These are phyloP conservation scores for Nidula microcarpa DNA, from an alignment of 768 basidiomycete genomes.

Conservation along the genomic window DNA sequence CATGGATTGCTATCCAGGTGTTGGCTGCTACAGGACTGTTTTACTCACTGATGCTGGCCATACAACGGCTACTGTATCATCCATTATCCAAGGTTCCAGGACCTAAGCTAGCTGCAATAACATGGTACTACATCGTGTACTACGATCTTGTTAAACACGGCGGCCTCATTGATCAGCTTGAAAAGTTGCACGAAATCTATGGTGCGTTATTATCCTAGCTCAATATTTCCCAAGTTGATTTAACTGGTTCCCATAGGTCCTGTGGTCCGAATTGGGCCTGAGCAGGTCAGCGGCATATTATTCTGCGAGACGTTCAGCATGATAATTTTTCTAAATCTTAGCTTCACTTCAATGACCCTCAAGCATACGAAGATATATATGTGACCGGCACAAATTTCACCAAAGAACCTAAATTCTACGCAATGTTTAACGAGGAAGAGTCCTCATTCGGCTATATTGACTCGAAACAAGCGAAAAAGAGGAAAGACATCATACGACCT, in stretches of 20 bases:
- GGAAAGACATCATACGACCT: slow-evolving; percentile 22
- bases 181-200: slow-evolving; percentile 18
- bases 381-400: slow-evolving; percentile 12
- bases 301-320: too few relatives aligned
- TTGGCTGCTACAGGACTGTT: too few relatives aligned
- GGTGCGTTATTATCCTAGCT: slow-evolving; percentile 1
- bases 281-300: slow-evolving; percentile 18
- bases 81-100: slow-evolving; percentile 12
- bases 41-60: too few relatives aligned
- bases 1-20: too few relatives aligned
- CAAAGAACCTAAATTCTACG: slow-evolving; percentile 22
- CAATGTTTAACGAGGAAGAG: slow-evolving; percentile 14
- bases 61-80: too few relatives aligned
- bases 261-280: slow-evolving; percentile 31
- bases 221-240: too few relatives aligned
- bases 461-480: slow-evolving; percentile 16
- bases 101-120: slow-evolving; percentile 20
- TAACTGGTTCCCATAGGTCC: background rate
- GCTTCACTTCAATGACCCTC: slow-evolving; percentile 32
- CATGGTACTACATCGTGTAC: slow-evolving; percentile 19
- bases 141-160: slow-evolving; percentile 21
- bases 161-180: slow-evolving; percentile 18
- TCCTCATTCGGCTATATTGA: slow-evolving; percentile 23
- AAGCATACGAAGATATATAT: slow-evolving; percentile 31
- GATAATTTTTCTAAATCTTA: slow-evolving; percentile 6